A percentile compares a stretch with the other conserved stretches of the same genome.
phyloP scores from a whole-genome alignment of 495 filamentous ascomycete species.

The Aspergillus saccharolyticus region DNA sequence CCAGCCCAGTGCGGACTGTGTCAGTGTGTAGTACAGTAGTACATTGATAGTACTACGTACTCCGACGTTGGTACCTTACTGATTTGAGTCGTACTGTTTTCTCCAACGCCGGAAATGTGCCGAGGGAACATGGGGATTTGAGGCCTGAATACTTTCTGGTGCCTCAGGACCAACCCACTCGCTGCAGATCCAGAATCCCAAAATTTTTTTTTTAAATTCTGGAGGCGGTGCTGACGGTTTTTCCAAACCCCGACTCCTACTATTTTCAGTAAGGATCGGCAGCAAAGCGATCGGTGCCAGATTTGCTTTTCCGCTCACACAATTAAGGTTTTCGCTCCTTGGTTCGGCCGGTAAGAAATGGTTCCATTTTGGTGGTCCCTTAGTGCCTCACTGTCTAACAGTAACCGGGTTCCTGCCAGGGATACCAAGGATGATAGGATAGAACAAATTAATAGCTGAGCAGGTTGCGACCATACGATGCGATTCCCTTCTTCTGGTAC shows the following conservation, averaged over 20 bases:
- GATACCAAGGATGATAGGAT: too few species aligned
- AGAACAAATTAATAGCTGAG: too few species aligned
- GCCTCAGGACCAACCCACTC: not conserved
- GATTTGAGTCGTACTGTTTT: not conserved
- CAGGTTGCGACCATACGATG: not conserved
- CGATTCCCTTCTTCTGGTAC: not conserved
- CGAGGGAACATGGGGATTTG: too few species aligned
- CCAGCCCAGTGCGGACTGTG: not conserved
- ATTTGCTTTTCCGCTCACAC: constrained; percentile 4
- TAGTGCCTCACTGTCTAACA: not conserved
- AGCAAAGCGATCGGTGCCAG: constrained; percentile 2
- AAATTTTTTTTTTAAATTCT: not conserved
- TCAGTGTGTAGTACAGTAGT: too few species aligned
- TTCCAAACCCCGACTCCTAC: constrained; percentile 4
- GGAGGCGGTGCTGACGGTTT: not conserved
- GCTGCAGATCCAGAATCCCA: not conserved
- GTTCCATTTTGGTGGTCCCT: not conserved
- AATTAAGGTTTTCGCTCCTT: not conserved
- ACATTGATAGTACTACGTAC: too few species aligned
- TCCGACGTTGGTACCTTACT: not conserved
- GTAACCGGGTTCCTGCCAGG: not conserved
- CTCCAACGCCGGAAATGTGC: not conserved
- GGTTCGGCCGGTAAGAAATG: constrained; percentile 2
- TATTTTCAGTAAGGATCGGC: constrained; percentile 2
- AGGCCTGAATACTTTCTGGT: too few species aligned